Base-by-base conservation (phyloP, 2,329 filamentous ascomycete species). In the Penicillium brevicompactum region DNA sequence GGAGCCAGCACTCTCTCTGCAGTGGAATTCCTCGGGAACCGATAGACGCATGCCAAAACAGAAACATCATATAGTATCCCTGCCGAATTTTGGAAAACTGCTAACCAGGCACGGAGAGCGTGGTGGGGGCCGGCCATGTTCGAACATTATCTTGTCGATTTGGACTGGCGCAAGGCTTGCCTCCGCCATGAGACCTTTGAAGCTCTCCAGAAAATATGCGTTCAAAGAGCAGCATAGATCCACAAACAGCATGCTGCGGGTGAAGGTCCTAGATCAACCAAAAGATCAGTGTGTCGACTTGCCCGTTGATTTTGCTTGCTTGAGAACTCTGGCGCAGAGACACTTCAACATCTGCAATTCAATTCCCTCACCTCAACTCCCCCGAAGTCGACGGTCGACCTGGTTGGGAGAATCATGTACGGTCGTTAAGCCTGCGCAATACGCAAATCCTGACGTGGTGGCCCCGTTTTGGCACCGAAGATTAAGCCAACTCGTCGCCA, bases 1-100 rank as follows among this genome's bases (percentile, higher is more conserved):
- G 71, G 67, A 1, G 63, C 71, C 2, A 68, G 67, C 6, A 74
- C 77, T 46, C 55, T 68, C 1, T 66, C 73, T 1, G 63, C 64
- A 5, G 60, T 56, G 1, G 59, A 67, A 27, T 76, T 78, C 57
- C 64, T 1, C 57, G 59, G 7, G 75, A 77, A 32, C 59, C 77
- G 0, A 58, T 74, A 9, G 47, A 56, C 4, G 65, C 69, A 1
- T 77, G 76, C 46, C 74, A 75, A 0, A 60, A 70, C 3, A 60
- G 62, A 0, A 66, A 63, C 21, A 55, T 64, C 10, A 61, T 62
- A 38, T 50, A 62, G 2, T 64, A 64, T 21, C 40, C 50, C 2
- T 56, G 62, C 5, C 49, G 7, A 1, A 58, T 63, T 27, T 41
- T 59, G 2, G 60, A 64, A 10, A 37, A 46, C 3, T 63, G 60